Base-by-base conservation (phyloP, 768 basidiomycete species). In the Suillus hirtellus region DNA sequence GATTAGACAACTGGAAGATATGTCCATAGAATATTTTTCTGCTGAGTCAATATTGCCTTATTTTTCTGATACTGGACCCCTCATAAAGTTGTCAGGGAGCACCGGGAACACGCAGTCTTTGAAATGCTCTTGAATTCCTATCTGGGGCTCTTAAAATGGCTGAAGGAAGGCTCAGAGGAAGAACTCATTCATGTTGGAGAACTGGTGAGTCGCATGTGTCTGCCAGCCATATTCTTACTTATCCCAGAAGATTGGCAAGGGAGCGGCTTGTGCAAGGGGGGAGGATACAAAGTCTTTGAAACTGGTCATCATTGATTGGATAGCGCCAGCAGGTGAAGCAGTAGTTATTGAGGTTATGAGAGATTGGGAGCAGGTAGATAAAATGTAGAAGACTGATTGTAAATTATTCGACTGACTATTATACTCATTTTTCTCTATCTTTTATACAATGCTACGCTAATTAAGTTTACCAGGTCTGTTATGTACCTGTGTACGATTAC, bases 221-320 rank as follows among this genome's bases (percentile, higher is more conserved):
- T 21, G 11, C 14, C 14, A n/a, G 4, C 19, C 10, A 60, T 34
- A 14, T 27, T 38, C 17, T 55, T 37, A 27, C 15, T 35, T 61
- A 42, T 61, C 5, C 43, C n/a, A 42, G 9, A n/a, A 75, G 73
- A 59, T 73, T 21, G 67, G 68, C 31, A 75, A 72, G 63, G 68
- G 73, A 19, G 60, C 64, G 2, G 61, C 64, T 35, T 50, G 66
- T 19, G 67, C 70, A 1, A 47, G 68, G 37, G 49, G 59, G 21
- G 65, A 66, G 31, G 52, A 66, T 40, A 66, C 59, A 21, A 65
- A 65, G 40, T 46, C 27, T 53, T 64, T 52, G 68, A 73, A 73
- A 60, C 52, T 61, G 6, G 61, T 67, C 1, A 56, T 72, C 40
- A 42, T 72, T 11, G 66, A 72, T 54, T 73, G 72, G 71, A 71